Evolutionary conservation across 2,329 filamentous ascomycete genomes (phyloP).

Genomic region (Penicillium thymicola): DNA sequence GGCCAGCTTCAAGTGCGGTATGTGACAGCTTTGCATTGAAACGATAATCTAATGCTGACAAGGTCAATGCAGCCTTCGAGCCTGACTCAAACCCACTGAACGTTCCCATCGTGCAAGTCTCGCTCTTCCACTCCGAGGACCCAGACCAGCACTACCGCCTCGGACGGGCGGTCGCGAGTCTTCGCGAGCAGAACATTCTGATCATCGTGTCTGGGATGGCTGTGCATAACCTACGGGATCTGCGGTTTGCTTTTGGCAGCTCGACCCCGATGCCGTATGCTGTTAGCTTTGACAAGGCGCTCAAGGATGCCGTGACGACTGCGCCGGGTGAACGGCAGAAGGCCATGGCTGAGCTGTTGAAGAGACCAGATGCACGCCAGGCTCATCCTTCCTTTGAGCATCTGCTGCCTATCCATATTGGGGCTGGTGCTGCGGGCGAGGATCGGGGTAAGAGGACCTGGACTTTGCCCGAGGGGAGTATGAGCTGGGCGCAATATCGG

Average conservation of each 20-base stretch:
- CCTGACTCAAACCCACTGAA: slow-evolving; percentile 60
- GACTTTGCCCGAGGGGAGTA: slow-evolving; percentile 50
- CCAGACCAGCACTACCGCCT: slow-evolving; percentile 64
- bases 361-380: slow-evolving; percentile 53
- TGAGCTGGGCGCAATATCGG: slow-evolving; percentile 56
- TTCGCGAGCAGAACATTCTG: slow-evolving; percentile 65
- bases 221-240: slow-evolving; percentile 65
- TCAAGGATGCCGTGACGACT: slow-evolving; percentile 61
- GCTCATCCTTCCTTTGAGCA: slow-evolving; percentile 65
- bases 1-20: slow-evolving; percentile 60
- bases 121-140: slow-evolving; percentile 63
- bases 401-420: slow-evolving; percentile 58
- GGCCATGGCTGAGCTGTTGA: slow-evolving; percentile 47
- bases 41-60: neutral
- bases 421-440: slow-evolving; percentile 53
- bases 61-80: slow-evolving; percentile 52
- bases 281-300: slow-evolving; percentile 63
- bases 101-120: slow-evolving; percentile 70
- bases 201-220: slow-evolving; percentile 73
- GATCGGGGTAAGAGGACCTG: slow-evolving; percentile 48
- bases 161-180: slow-evolving; percentile 61
- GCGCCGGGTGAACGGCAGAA: slow-evolving; percentile 42
- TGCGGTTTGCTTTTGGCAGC: slow-evolving; percentile 47
- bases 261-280: slow-evolving; percentile 54
- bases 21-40: slow-evolving; percentile 14